Base-by-base conservation (phyloP, 2,329 filamentous ascomycete species). In the Neonectria coccinea region DNA sequence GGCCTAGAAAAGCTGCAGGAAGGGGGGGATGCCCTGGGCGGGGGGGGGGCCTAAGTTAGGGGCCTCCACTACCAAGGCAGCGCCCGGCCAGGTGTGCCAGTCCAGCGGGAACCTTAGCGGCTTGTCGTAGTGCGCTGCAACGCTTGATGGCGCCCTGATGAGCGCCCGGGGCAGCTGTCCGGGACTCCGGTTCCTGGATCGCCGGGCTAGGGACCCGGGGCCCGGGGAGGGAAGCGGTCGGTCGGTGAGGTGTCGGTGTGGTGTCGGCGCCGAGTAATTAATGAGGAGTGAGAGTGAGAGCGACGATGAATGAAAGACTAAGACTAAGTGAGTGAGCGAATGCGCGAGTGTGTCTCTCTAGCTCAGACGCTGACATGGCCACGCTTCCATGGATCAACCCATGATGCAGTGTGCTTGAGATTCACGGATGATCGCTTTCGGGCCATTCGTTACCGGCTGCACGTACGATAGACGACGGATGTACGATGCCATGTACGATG, bases 391-490 rank as follows among this genome's bases (percentile, higher is more conserved):
- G 39, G 39, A 9, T 42, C n/a, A 42, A 42, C n/a, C n/a, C 39
- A 12, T 20, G 39, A 41, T 16, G 31, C 31, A 25, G 11, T 31
- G 33, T 29, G 45, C 18, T n/a, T 48, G 33, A 57, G 56, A 48
- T 44, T 44, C 56, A 44, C 39, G 36, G 47, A 58, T 47, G 31
- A 48, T 45, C 48, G 48, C 27, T 29, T 29, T 64, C 61, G 61
- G 61, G 52, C 61, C 52, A 64, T 64, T 56, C 56, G 51, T 44
- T 54, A 59, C 52, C 45, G 39, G 36, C 61, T 59, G 61, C 58
- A 64, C 51, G 61, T 59, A 59, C 56, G 61, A 64, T 64, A 64
- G 61, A 64, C 61, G 61, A 64, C 56, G 42, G 14, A 41, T 45
- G 52, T 54, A 36, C 48, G 56, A 62, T 64, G n/a, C 53, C 29